Conservation (phyloP, 345 rosid species). For the Combretum micranthum region DNA sequence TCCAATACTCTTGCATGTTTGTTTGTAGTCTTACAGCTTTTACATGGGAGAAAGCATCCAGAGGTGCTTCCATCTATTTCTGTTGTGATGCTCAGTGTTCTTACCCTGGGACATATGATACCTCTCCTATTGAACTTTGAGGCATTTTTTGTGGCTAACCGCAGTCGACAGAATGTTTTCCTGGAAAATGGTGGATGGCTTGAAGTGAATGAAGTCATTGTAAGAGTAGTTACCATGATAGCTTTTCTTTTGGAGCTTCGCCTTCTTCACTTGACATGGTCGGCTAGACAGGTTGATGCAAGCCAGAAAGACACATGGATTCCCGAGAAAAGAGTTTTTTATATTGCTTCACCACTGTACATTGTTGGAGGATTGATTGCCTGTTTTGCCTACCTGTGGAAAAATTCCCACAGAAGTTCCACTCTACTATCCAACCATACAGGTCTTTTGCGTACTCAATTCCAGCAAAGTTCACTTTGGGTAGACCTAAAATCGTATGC, state of each 20-base stretch:
- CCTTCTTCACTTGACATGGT: constrained; percentile 75
- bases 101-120: constrained; percentile 72
- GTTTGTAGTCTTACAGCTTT: constrained; percentile 65
- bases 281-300: constrained; percentile 36
- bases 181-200: constrained; percentile 75
- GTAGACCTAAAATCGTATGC: constrained; percentile 60
- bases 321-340: constrained; percentile 61
- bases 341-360: constrained; percentile 51
- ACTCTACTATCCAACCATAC: constrained; percentile 12
- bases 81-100: constrained; percentile 47
- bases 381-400: constrained; percentile 44
- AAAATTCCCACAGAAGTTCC: constrained; percentile 20
- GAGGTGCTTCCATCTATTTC: constrained; percentile 67
- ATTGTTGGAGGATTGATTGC: constrained; percentile 55
- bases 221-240: constrained; percentile 68
- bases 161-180: constrained; percentile 43
- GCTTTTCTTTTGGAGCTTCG: constrained; percentile 80
- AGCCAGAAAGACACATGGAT: constrained; percentile 36
- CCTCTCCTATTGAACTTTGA: constrained; percentile 76
- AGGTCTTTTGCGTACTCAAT: constrained; percentile 3
- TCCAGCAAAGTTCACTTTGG: constrained; percentile 48
- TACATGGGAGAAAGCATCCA: constrained; percentile 64
- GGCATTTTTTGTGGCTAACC: constrained; percentile 44
- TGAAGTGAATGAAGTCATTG: constrained; percentile 74
- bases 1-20: constrained; percentile 67